Evolutionary conservation across 805 yeast genomes (phyloP), one percentile per base, ranked within the genome.

Genomic region (Lipomyces sp.): DNA sequence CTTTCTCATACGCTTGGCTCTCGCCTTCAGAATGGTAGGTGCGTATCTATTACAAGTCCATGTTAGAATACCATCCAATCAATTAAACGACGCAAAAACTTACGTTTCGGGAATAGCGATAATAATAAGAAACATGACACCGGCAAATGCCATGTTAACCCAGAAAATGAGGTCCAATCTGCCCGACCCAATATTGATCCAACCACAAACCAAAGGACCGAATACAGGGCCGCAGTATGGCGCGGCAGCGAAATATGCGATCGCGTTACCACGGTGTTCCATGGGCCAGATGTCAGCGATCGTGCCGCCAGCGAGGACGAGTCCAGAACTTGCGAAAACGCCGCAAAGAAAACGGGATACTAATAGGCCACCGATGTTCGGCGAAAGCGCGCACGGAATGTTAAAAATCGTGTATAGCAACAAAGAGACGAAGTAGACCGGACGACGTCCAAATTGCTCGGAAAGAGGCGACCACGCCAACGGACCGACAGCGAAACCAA

Each of bases 71-170:
- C 40, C 8, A 22, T 10, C 4, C 29, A 37, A 22, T n/a, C n/a
- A 14, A 24, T 11, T 19, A 11, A 11, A 14, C 18, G 23, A 22
- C 18, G n/a, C 33, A n/a, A 18, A 13, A 26, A 18, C 42, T 32
- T 51, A 51, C 22, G 97, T 89, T 70, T 89, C 97, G n/a, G 96
- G 97, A 28, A 89, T 78, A 16, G 75, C 61, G 13, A 80, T 66
- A 38, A 82, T 75, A 19, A 77, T 56, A 29, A 88, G 72, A 85
- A 90, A 84, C 82, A 84, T 82, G 3, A 79, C 77, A 57, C 96
- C 96, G 1, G 93, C 86, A 70, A 89, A 86, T 3, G 90, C 95
- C 86, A 89, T 79, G 66, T 88, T 89, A 49, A 87, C 90, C 96
- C 96, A 89, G 57, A 85, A 79, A 64, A 89, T 78, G 34, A 86